Evolutionary conservation across 306 rosid genomes (phyloP).

Genomic region (Corylus avellana): DNA sequence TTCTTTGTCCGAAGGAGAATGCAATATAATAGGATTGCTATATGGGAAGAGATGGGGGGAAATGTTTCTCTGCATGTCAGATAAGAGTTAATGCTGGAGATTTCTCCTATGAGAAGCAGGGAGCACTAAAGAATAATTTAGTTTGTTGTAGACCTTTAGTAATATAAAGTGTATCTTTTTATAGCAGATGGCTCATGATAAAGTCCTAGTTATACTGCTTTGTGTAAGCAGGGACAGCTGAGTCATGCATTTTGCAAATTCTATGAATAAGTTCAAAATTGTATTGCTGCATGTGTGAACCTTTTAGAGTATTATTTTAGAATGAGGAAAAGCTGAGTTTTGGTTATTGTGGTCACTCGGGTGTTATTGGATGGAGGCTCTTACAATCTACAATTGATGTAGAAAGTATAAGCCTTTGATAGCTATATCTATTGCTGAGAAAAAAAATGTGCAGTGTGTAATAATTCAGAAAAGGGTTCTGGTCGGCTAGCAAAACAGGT

Average conservation of each 20-base stretch:
- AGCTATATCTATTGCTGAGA: neutral
- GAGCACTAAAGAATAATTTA: neutral
- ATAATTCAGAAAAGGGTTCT: neutral
- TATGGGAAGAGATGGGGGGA: neutral
- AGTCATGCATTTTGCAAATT: too few species aligned
- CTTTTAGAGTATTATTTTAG: neutral
- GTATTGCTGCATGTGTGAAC: neutral
- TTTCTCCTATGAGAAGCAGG: neutral
- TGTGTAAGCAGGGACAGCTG: neutral
- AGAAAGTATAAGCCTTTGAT: neutral
- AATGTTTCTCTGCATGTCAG: neutral
- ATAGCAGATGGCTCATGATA: neutral
- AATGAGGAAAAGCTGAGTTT: neutral
- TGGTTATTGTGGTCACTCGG: neutral
- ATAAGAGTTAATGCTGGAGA: neutral
- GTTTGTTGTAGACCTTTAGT: neutral
- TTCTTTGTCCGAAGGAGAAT: too few species aligned
- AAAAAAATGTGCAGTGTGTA: neutral
- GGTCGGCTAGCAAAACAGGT: neutral
- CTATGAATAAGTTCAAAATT: neutral
- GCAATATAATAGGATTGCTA: neutral
- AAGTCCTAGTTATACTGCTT: slow-evolving; percentile 4
- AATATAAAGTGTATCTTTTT: neutral
- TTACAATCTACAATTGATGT: neutral
- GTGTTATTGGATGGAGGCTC: neutral